Evolutionary conservation across 768 basidiomycete species (phyloP).

Genomic region (Suillus ampliporus): DNA sequence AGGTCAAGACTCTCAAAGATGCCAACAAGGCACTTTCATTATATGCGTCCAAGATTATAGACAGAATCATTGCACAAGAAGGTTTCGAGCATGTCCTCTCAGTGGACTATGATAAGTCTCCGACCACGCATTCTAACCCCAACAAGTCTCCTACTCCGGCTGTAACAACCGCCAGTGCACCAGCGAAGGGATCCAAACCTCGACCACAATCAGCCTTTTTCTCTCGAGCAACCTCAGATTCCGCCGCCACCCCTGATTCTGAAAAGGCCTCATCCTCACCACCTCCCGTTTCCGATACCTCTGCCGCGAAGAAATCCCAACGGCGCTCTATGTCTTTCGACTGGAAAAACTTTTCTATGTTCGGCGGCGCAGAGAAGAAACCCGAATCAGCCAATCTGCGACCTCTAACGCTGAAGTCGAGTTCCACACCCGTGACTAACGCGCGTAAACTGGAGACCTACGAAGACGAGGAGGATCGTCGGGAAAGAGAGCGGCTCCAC

Average conservation of each 20-base stretch:
- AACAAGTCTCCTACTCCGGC: conserved; percentile 34
- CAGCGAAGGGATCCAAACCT: conserved; percentile 41
- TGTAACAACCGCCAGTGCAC: conserved; percentile 28
- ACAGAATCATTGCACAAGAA: conserved; percentile 94
- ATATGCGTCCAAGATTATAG: conserved; percentile 97
- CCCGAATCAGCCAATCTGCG: conserved; percentile 61
- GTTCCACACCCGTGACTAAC: conserved; percentile 53
- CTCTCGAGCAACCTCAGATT: conserved; percentile 41
- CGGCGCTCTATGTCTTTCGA: conserved; percentile 85
- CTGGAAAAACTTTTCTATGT: conserved; percentile 81
- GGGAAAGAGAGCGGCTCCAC: conserved; percentile 84
- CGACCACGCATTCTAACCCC: conserved; percentile 51
- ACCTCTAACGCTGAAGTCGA: conserved; percentile 76
- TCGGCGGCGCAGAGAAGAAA: conserved; percentile 67
- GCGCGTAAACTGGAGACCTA: conserved; percentile 83
- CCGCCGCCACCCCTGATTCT: conserved; percentile 41
- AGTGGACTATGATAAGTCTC: conserved; percentile 81
- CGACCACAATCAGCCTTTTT: conserved; percentile 70
- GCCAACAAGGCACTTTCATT: conserved; percentile 95
- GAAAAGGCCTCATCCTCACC: conserved; percentile 26
- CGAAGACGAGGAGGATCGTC: conserved; percentile 92
- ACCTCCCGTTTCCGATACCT: conserved; percentile 30
- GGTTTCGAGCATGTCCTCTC: conserved; percentile 97
- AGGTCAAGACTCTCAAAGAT: conserved; percentile 92
- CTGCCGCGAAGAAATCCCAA: conserved; percentile 48